phyloP scores from a whole-genome alignment of 2,329 filamentous ascomycete species.

The Acrocalymma vagum region DNA sequence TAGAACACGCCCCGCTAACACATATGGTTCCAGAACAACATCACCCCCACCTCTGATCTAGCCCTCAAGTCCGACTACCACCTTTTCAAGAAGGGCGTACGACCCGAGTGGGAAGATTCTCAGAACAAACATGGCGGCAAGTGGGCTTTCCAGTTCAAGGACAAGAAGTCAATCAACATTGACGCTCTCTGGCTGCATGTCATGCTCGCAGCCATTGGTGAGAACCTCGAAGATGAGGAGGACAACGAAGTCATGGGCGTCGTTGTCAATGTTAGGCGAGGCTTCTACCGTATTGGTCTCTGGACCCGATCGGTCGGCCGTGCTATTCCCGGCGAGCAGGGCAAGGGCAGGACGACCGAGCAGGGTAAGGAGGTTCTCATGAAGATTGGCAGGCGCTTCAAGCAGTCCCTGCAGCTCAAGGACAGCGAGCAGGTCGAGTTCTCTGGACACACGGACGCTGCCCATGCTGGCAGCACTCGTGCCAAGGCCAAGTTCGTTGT shows the following conservation, averaged over 20 bases:
- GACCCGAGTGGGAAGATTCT: constrained; percentile 97
- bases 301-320: constrained; percentile 97
- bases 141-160: constrained; percentile 98
- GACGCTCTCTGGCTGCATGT: constrained; percentile 97
- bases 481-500: constrained; percentile 94
- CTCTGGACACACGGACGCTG: constrained; percentile 94
- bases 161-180: constrained; percentile 90
- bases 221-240: constrained; percentile 93
- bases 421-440: constrained; percentile 86
- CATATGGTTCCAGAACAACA: constrained; percentile 86
- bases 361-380: constrained; percentile 87
- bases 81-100: constrained; percentile 96
- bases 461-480: constrained; percentile 90
- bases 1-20: constrained; percentile 17
- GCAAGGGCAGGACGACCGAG: constrained; percentile 78
- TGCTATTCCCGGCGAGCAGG: constrained; percentile 76
- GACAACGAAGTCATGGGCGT: constrained; percentile 99
- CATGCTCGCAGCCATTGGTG: constrained; percentile 95
- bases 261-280: constrained; percentile 98
- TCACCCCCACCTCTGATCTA: constrained; percentile 92
- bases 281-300: constrained; percentile 95
- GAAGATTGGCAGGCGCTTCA: constrained; percentile 89
- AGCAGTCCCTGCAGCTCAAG: constrained; percentile 85
- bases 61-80: constrained; percentile 99
- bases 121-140: constrained; percentile 99